phyloP scores from a whole-genome alignment of 129 eudicot species.

The Chrysanthemum lavandulifolium region DNA sequence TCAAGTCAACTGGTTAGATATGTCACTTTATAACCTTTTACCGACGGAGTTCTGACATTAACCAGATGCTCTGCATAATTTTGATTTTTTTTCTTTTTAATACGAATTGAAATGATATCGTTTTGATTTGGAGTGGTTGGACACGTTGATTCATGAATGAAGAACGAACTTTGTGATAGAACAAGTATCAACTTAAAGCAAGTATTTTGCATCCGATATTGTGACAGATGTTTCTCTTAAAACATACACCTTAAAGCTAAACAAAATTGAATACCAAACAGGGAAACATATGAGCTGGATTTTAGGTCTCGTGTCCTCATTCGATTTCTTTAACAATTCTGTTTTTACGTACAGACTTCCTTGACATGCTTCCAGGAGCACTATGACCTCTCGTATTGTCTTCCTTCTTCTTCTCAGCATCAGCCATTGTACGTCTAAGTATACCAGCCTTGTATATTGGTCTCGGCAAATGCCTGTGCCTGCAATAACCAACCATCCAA shows the following conservation, averaged over 20 bases:
- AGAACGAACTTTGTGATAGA: not conserved
- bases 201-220: not conserved
- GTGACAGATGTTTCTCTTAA: constrained; percentile 24
- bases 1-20: too few relatives aligned
- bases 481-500: constrained; percentile 34
- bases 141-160: not conserved
- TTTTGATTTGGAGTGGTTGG: too few relatives aligned
- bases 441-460: constrained; percentile 75
- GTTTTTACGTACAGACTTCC: constrained; percentile 53
- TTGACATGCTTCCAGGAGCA: constrained; percentile 75
- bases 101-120: too few relatives aligned
- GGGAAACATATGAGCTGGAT: not conserved
- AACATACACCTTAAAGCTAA: constrained; percentile 11
- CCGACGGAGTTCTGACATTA: too few relatives aligned
- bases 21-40: too few relatives aligned
- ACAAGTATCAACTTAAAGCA: not conserved
- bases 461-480: constrained; percentile 89
- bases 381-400: constrained; percentile 89
- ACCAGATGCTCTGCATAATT: too few relatives aligned
- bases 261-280: constrained; percentile 1
- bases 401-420: constrained; percentile 65
- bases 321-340: constrained; percentile 72
- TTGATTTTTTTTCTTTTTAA: too few relatives aligned
- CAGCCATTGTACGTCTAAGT: constrained; percentile 63
- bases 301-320: constrained; percentile 23